Conservation (phyloP, 2,329 filamentous ascomycete species). For the Calonectria multiphialidica region DNA sequence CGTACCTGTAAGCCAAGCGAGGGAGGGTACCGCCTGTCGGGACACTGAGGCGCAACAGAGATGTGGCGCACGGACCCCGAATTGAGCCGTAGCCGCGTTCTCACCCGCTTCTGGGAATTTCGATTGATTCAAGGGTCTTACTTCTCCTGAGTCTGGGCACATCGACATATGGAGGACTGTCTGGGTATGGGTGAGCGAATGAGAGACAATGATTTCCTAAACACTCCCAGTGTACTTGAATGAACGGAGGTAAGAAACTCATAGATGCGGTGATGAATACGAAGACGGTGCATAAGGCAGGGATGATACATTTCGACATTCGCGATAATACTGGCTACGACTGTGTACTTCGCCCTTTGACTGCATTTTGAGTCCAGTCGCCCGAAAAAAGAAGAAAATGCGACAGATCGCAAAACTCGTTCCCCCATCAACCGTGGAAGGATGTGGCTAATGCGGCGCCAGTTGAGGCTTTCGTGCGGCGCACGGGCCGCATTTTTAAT, state of each 20-base stretch:
- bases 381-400: not conserved
- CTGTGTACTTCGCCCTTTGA: not conserved
- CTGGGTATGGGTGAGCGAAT: not conserved
- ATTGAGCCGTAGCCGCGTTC: not conserved
- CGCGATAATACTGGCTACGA: too few relatives aligned
- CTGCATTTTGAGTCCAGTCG: not conserved
- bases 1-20: not conserved
- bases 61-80: constrained; percentile 3
- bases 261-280: not conserved
- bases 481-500: constrained; percentile 42
- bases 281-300: not conserved
- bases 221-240: not conserved
- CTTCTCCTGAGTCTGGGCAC: not conserved
- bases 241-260: not conserved
- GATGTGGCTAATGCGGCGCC: constrained; percentile 13
- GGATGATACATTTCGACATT: not conserved
- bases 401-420: not conserved
- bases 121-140: not conserved
- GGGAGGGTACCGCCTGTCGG: not conserved
- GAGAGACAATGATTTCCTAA: not conserved
- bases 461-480: constrained; percentile 1
- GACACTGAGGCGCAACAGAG: not conserved
- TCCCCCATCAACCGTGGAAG: not conserved
- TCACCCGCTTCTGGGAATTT: not conserved
- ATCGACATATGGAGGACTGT: too few relatives aligned